Evolutionary conservation across 768 basidiomycete genomes (phyloP).

Genomic region (Leccinum subgranulosum): DNA sequence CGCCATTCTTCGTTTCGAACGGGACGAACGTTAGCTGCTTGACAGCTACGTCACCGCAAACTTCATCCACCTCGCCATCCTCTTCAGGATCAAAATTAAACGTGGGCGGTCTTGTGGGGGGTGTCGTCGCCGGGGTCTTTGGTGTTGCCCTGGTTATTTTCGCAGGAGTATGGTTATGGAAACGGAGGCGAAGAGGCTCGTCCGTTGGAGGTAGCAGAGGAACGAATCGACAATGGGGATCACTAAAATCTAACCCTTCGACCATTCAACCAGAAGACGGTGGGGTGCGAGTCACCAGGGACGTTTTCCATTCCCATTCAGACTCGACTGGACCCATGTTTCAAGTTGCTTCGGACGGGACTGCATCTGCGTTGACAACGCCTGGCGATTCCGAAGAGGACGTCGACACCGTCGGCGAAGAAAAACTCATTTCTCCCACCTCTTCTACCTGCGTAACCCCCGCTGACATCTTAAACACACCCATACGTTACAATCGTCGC

Average conservation of each 20-base stretch:
- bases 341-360: conserved; percentile 11
- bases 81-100: conserved; percentile 30
- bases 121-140: conserved; percentile 44
- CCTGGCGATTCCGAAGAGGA: conserved; percentile 25
- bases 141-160: conserved; percentile 35
- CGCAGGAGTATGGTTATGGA: conserved; percentile 31
- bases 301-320: conserved; percentile 19
- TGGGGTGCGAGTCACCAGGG: neutral
- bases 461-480: conserved; percentile 18
- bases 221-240: conserved; percentile 24
- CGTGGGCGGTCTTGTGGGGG: conserved; percentile 48
- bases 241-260: conserved; percentile 24
- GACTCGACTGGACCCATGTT: conserved; percentile 21
- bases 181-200: conserved; percentile 17
- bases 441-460: conserved; percentile 16
- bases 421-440: conserved; percentile 21
- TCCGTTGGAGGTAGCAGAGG: conserved; percentile 28
- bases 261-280: conserved; percentile 3
- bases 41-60: conserved; percentile 1
- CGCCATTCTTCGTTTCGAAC: conserved; percentile 34
- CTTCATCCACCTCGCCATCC: conserved; percentile 16
- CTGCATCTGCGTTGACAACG: conserved; percentile 12
- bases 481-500: conserved; percentile 17
- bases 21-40: conserved; percentile 39
- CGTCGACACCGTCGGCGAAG: conserved; percentile 12